Evolutionary conservation across 805 yeast species (phyloP).

Genomic region (Metschnikowia vanudenii): DNA sequence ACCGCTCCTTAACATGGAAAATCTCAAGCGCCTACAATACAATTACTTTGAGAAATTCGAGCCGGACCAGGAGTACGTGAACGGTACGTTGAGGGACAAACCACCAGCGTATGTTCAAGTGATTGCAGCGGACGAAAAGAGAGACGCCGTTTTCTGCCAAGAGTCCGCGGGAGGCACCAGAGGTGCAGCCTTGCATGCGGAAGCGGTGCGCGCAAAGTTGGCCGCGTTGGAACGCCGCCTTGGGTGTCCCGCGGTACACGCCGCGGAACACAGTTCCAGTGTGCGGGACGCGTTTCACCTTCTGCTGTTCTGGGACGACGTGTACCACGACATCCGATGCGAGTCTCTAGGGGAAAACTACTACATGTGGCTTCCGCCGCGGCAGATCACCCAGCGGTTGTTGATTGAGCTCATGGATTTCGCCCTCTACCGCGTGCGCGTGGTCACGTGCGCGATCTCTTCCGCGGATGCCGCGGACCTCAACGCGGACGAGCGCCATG

Average conservation of each 20-base stretch:
- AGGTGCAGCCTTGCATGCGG: no score
- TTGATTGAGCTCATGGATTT: slow-evolving; percentile 12
- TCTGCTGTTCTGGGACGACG: slow-evolving; percentile 16
- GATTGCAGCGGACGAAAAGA: slow-evolving; percentile 7
- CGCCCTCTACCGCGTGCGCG: slow-evolving; percentile 12
- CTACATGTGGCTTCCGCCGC: slow-evolving; percentile 13
- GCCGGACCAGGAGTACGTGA: background rate
- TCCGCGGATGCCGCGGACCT: slow-evolving; percentile 2
- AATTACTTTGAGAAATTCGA: slow-evolving; percentile 13
- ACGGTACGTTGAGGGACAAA: background rate
- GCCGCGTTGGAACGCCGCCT: slow-evolving; percentile 9
- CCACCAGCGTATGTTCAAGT: slow-evolving; percentile 7
- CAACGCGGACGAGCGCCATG: slow-evolving; percentile 13
- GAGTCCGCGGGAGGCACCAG: background rate
- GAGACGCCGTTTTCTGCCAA: slow-evolving; percentile 1
- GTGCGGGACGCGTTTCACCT: slow-evolving; percentile 11
- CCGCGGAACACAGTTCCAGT: slow-evolving; percentile 2
- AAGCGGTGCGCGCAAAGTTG: background rate
- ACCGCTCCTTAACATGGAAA: slow-evolving; percentile 4
- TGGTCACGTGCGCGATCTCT: slow-evolving; percentile 9
- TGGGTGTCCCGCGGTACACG: background rate
- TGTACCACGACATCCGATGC: slow-evolving; percentile 16
- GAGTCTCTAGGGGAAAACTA: slow-evolving; percentile 4
- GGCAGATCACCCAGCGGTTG: slow-evolving; percentile 8
- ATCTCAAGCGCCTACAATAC: slow-evolving; percentile 11